Conservation (phyloP, 2,329 filamentous ascomycete genomes). For the Cyphellophora attinorum region DNA sequence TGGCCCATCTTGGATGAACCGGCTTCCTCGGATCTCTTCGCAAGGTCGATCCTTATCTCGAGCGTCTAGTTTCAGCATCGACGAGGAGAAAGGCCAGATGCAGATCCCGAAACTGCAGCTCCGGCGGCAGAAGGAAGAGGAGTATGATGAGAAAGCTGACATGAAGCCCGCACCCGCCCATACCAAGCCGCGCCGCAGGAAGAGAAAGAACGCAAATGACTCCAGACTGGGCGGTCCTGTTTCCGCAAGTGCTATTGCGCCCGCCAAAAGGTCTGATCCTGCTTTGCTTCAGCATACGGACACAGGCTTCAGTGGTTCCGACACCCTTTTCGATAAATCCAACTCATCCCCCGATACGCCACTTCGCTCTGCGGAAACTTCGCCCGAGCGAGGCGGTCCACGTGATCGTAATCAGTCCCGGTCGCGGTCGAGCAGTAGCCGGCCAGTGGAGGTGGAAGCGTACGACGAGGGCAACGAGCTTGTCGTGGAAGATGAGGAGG, state of each 20-base stretch:
- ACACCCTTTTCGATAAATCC: slow-evolving; percentile 17
- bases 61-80: slow-evolving; percentile 40
- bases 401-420: not conserved
- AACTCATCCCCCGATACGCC: slow-evolving; percentile 13
- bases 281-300: slow-evolving; percentile 9
- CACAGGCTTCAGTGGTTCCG: slow-evolving; percentile 10
- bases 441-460: slow-evolving; percentile 46
- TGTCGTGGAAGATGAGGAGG: slow-evolving; percentile 75
- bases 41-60: slow-evolving; percentile 77
- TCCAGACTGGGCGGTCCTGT: slow-evolving; percentile 77
- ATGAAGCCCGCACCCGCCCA: slow-evolving; percentile 47
- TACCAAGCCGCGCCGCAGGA: slow-evolving; percentile 45
- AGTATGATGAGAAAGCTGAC: slow-evolving; percentile 41
- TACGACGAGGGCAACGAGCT: slow-evolving; percentile 74
- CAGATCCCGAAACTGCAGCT: slow-evolving; percentile 68
- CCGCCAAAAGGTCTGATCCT: slow-evolving; percentile 35
- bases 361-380: slow-evolving; percentile 9
- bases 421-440: slow-evolving; percentile 2
- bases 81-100: slow-evolving; percentile 46
- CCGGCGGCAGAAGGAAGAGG: slow-evolving; percentile 69
- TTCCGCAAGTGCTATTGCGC: slow-evolving; percentile 79
- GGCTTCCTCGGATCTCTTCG: slow-evolving; percentile 73
- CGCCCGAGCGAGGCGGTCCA: not conserved
- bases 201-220: slow-evolving; percentile 60
- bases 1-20: slow-evolving; percentile 88